Base-by-base conservation (phyloP, 805 yeast species). In the Sugiyamaella lignohabitans region DNA sequence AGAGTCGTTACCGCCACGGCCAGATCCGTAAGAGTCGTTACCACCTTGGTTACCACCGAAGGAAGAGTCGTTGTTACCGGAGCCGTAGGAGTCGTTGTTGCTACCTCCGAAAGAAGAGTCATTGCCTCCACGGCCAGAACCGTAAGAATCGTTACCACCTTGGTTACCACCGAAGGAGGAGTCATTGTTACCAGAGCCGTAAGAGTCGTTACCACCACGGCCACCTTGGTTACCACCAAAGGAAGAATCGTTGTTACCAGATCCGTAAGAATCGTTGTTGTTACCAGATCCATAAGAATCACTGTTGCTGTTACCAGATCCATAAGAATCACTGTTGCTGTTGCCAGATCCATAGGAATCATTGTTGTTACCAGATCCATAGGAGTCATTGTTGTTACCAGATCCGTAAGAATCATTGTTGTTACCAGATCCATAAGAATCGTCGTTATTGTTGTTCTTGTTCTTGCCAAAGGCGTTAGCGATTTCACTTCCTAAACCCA, bases 31-130 rank as follows among this genome's bases (percentile, higher is more conserved):
- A 29, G 59, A 57, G 49, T 61, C 57, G 41, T 57, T 48, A 47
- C 52, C 53, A 38, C 50, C 24, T 5, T 5, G 10, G 14, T 62
- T 60, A 21, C 56, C 57, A 42, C 53, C 60, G 45, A 60, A 62
- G 19, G 58, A 53, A 53, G 55, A 58, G 41, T 53, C 48, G 49
- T 50, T 51, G 47, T 57, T 58, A 40, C 60, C 58, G 29, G 62
- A 57, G 38, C 65, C 68, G 48, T 61, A 61, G 19, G 65, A 58
- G 59, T 59, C 57, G 45, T 55, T 48, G 45, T 60, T 64, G 48
- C 60, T 60, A 47, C 56, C 59, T 20, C 44, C 45, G 45, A 39
- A 50, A 18, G 54, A 47, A 39, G 40, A 17, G 34, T 43, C 32
- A 39, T 52, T 52, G 10, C 42, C 36, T 23, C 40, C 32, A 39